phyloP scores from a whole-genome alignment of 441 rosid genomes.

The Populus trichocarpa region DNA sequence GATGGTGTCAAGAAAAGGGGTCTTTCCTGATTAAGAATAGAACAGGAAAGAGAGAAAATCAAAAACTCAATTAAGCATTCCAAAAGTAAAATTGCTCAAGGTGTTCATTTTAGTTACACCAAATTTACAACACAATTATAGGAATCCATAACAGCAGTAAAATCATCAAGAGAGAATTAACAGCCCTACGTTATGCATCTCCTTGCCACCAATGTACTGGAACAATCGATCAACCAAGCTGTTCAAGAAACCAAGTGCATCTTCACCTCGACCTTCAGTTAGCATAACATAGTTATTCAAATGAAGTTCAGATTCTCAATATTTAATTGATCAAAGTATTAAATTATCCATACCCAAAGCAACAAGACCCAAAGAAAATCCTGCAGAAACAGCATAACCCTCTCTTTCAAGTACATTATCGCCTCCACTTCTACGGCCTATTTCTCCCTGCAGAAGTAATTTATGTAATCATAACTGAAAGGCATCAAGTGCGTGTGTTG shows the following conservation, averaged over 20 bases:
- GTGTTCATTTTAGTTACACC: slow-evolving; percentile 14
- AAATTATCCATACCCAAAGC: slow-evolving; percentile 65
- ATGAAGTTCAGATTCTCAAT: neutral
- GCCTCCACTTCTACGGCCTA: slow-evolving; percentile 97
- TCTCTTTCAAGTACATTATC: slow-evolving; percentile 99
- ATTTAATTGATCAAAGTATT: neutral
- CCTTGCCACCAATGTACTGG: slow-evolving; percentile 90
- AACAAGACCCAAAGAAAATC: slow-evolving; percentile 95
- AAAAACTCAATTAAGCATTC: slow-evolving; percentile 12
- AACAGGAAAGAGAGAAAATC: slow-evolving; percentile 19
- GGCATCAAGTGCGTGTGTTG: slow-evolving; percentile 1
- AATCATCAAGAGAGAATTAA: slow-evolving; percentile 18
- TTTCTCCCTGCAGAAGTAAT: slow-evolving; percentile 67
- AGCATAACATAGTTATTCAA: slow-evolving; percentile 23
- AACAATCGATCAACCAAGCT: slow-evolving; percentile 78
- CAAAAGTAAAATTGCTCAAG: slow-evolving; percentile 9
- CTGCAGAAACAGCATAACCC: slow-evolving; percentile 99
- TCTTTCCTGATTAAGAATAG: slow-evolving; percentile 58
- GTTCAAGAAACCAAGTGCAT: slow-evolving; percentile 71
- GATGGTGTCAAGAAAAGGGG: slow-evolving; percentile 46
- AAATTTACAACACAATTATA: slow-evolving; percentile 10
- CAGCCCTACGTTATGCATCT: slow-evolving; percentile 52
- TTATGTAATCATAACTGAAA: slow-evolving; percentile 19
- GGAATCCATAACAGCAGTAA: slow-evolving; percentile 20
- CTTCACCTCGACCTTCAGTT: slow-evolving; percentile 86